Base-by-base conservation (phyloP, 768 basidiomycete genomes). In the Termitomyces sp. region DNA sequence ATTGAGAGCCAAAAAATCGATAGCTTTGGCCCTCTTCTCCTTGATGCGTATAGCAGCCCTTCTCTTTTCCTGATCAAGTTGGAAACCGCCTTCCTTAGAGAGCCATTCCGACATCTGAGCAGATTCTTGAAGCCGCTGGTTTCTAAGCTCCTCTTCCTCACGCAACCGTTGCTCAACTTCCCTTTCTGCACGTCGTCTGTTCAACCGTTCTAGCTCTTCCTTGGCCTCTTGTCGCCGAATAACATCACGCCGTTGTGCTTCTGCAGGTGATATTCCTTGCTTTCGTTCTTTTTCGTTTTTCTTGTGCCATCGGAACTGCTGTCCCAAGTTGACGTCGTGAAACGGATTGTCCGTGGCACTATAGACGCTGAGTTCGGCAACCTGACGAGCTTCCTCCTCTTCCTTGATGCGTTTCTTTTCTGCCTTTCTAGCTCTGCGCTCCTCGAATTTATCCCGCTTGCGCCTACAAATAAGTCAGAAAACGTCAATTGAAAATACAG, bases 81-180 rank as follows among this genome's bases (percentile, higher is more conserved):
- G 94, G 71, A 98, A 99, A 62, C 94, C 92, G 49, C 93, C 96
- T 65, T 99, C 97, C 73, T 95, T 95, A 38, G 92, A 85, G 60
- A 98, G 79, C 97, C 97, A 99, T 58, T 97, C 94, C 6, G 92
- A 90, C 95, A 98, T 98, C 67, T 97, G 94, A 7, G 89, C 93
- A 24, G 94, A 94, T 74, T 99, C 97, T 52, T 93, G 88, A 56
- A 96, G 66, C 54, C 94, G 81, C 59, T 89, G 87, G 84, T 94
- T 92, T 61, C 90, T 79, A 60, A 91, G 72, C 65, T 95, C 93
- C 72, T 99, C 97, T 67, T 98, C 92, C 67, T 99, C 97, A 33
- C 95, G 76, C 24, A 98, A 74, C 59, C 80, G 80, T 70, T 88
- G 85, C 66, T 98, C 97, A 2, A 85, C 88, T 69, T 99, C 97